Percentiles rank a stretch among this genome's conserved stretches.
Evolutionary conservation across 148 eudicot genomes (phyloP).

Genomic region (Spergularia marina): DNA sequence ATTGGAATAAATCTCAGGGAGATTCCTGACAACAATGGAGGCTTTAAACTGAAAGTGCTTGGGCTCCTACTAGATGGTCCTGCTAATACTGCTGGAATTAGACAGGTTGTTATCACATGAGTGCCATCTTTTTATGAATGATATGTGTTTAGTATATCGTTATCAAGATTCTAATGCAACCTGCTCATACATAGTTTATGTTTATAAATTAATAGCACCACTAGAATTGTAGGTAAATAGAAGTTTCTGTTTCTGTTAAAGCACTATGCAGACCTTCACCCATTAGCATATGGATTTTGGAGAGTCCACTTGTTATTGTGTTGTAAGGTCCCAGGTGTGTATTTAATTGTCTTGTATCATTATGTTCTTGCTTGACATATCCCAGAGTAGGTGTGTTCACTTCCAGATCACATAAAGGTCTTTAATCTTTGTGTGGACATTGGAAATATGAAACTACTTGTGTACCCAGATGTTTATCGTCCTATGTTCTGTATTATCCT

Average conservation of each 20-base stretch:
- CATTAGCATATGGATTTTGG: no score
- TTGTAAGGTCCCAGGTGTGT: not conserved
- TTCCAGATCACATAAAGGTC: not conserved
- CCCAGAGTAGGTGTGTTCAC: not conserved
- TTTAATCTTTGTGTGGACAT: not conserved
- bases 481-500: not conserved
- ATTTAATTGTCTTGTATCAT: not conserved
- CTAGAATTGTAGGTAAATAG: no score
- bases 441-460: not conserved
- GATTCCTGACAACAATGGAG: slow-evolving; percentile 69
- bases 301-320: not conserved
- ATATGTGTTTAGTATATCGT: not conserved
- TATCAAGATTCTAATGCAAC: not conserved
- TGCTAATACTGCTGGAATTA: slow-evolving; percentile 84
- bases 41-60: slow-evolving; percentile 67
- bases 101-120: slow-evolving; percentile 55
- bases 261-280: no score
- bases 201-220: no score
- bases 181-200: not conserved
- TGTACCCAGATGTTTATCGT: not conserved
- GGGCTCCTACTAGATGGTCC: slow-evolving; percentile 94
- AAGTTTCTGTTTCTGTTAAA: no score
- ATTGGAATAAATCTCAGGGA: slow-evolving; percentile 94
- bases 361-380: not conserved
- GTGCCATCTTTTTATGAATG: not conserved